Evolutionary conservation across 192 early-diverging fungal genomes (phyloP).

Genomic region (Spizellomyces sp.): DNA sequence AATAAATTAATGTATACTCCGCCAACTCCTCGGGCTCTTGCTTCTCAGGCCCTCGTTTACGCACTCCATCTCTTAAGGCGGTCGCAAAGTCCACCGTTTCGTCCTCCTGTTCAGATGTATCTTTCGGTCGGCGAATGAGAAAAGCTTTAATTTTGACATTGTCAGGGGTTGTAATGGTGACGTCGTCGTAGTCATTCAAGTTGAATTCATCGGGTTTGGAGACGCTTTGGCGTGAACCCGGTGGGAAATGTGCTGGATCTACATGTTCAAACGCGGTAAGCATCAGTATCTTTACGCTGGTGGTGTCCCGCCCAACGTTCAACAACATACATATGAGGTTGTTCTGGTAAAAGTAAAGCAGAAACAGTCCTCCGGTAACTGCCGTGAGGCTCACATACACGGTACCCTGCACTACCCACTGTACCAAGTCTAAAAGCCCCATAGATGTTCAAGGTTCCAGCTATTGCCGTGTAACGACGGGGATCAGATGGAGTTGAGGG

Average conservation of each 20-base stretch:
- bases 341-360: conserved; percentile 37
- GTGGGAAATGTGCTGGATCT: conserved; percentile 40
- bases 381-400: conserved; percentile 9
- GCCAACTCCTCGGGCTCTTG: conserved; percentile 31
- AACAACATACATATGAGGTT: conserved; percentile 38
- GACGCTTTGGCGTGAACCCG: conserved; percentile 49
- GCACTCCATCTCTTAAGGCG: background rate
- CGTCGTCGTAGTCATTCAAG: conserved; percentile 61
- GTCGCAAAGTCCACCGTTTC: no score
- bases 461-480: no score
- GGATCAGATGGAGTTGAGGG: no score
- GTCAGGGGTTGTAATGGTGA: conserved; percentile 77
- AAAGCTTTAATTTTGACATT: conserved; percentile 78
- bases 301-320: background rate
- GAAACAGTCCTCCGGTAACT: conserved; percentile 17
- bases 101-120: background rate
- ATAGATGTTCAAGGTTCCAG: no score
- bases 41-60: conserved; percentile 13
- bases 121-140: conserved; percentile 51
- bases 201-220: conserved; percentile 43
- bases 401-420: conserved; percentile 7
- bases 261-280: no score
- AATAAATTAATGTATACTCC: conserved; percentile 75
- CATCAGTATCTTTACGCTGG: no score
- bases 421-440: background rate